phyloP scores from a whole-genome alignment of 2,329 filamentous ascomycete species.

The Clonostachys rosea region DNA sequence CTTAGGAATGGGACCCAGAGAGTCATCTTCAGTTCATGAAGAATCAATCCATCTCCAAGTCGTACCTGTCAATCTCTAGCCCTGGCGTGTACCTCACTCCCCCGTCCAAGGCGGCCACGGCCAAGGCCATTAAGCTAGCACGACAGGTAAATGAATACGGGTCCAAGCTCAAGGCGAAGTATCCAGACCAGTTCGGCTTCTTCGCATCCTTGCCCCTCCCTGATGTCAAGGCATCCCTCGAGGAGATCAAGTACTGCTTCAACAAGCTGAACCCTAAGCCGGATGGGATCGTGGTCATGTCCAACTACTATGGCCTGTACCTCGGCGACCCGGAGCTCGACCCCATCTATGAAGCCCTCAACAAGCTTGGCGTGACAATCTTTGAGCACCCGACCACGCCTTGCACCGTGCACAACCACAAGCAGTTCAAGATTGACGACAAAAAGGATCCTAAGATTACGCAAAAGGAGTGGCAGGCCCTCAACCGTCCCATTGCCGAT shows the following conservation, averaged over 20 bases:
- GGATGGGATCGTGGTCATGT: conserved; percentile 45
- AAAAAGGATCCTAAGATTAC: conserved; percentile 1
- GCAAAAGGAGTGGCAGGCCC: conserved; percentile 7
- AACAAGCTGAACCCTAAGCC: conserved; percentile 28
- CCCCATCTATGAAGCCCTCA: conserved; percentile 40
- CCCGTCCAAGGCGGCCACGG: conserved; percentile 10
- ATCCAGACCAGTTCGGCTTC: conserved; percentile 31
- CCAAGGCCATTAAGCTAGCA: conserved; percentile 8
- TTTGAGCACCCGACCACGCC: conserved; percentile 53
- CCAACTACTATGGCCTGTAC: conserved; percentile 48
- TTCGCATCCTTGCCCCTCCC: conserved; percentile 50
- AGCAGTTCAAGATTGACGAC: conserved; percentile 1
- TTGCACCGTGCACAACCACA: conserved; percentile 11
- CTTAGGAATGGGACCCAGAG: conserved; percentile 6
- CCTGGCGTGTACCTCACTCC: conserved; percentile 9
- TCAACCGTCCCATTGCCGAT: conserved; percentile 8
- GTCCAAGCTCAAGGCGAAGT: conserved; percentile 6
- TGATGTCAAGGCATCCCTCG: conserved; percentile 36
- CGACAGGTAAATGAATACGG: conserved; percentile 12
- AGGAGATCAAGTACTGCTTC: conserved; percentile 38
- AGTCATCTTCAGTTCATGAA: conserved; percentile 12
- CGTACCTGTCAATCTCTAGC: conserved; percentile 13
- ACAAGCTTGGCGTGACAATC: conserved; percentile 36
- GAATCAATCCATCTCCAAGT: conserved; percentile 9
- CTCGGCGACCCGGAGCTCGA: conserved; percentile 39